A percentile compares a stretch with the other conserved stretches of the same genome.
Conservation (phyloP, 2,329 filamentous ascomycete species). For the Aureobasidium lini region DNA sequence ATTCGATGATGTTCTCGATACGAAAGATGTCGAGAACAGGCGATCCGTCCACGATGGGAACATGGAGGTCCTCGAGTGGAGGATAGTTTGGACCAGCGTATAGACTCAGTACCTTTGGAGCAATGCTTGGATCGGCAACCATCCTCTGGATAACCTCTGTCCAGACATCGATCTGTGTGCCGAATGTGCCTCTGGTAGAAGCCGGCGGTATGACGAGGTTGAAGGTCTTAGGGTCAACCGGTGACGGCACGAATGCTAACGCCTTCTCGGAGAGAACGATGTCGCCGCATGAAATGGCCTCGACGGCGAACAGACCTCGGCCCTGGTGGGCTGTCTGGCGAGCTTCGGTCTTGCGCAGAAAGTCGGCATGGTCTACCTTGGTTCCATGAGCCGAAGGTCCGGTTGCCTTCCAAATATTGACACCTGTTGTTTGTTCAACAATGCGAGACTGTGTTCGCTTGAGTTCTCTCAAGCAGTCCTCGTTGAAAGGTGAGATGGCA, state of each 20-base stretch:
- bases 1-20: slow-evolving; percentile 35
- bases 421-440: background rate
- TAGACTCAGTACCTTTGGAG: slow-evolving; percentile 17
- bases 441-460: background rate
- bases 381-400: background rate
- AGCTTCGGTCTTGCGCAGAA: slow-evolving; percentile 4
- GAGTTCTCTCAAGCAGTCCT: background rate
- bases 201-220: background rate
- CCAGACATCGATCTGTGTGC: slow-evolving; percentile 17
- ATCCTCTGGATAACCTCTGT: slow-evolving; percentile 18
- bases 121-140: slow-evolving; percentile 16
- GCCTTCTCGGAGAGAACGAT: slow-evolving; percentile 21
- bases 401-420: background rate
- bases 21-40: slow-evolving; percentile 21
- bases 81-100: slow-evolving; percentile 14
- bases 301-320: slow-evolving; percentile 2
- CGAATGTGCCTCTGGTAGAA: slow-evolving; percentile 5
- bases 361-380: slow-evolving; percentile 20
- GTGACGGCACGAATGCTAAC: slow-evolving; percentile 15
- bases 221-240: slow-evolving; percentile 4
- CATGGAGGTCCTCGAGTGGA: slow-evolving; percentile 13
- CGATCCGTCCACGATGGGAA: background rate
- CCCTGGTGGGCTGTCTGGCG: background rate
- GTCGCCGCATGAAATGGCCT: slow-evolving; percentile 1
- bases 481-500: background rate